Percentiles rank a stretch among this genome's conserved stretches.
Evolutionary conservation across 495 filamentous ascomycete species (phyloP).

Genomic region (Staphylotrichum longicolle): DNA sequence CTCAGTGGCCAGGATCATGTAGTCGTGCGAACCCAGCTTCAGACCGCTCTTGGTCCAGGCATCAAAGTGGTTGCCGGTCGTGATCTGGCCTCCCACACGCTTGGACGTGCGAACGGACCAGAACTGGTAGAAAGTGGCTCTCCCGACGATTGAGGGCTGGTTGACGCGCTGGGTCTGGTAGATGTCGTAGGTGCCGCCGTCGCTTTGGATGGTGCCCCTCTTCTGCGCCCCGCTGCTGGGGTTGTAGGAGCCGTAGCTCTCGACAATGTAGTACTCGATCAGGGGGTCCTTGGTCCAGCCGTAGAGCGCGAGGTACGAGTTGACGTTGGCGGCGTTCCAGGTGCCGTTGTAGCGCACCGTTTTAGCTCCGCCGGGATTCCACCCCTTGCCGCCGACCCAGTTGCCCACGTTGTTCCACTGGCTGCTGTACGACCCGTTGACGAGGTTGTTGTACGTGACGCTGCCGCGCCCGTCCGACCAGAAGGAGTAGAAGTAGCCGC

Average conservation of each 20-base stretch:
- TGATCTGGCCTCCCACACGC: slow-evolving; percentile 39
- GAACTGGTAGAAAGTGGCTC: slow-evolving; percentile 47
- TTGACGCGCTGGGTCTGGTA: slow-evolving; percentile 56
- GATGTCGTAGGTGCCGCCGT: slow-evolving; percentile 63
- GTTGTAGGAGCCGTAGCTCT: slow-evolving; percentile 58
- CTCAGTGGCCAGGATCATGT: slow-evolving; percentile 55
- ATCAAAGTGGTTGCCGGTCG: slow-evolving; percentile 52
- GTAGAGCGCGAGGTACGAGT: slow-evolving; percentile 43
- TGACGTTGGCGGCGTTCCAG: slow-evolving; percentile 31
- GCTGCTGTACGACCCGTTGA: slow-evolving; percentile 52
- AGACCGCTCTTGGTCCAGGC: slow-evolving; percentile 48
- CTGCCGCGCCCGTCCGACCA: slow-evolving; percentile 57
- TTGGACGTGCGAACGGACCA: slow-evolving; percentile 52
- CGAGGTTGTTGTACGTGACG: slow-evolving; percentile 56
- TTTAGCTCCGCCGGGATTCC: slow-evolving; percentile 46
- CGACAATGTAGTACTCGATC: slow-evolving; percentile 65
- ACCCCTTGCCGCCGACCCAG: slow-evolving; percentile 63
- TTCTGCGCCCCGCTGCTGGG: slow-evolving; percentile 41
- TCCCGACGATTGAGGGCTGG: slow-evolving; percentile 58
- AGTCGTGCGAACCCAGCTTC: slow-evolving; percentile 48
- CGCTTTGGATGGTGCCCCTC: slow-evolving; percentile 54
- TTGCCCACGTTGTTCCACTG: slow-evolving; percentile 54
- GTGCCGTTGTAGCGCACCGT: slow-evolving; percentile 32
- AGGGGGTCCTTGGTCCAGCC: slow-evolving; percentile 62
- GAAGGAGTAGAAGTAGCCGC: slow-evolving; percentile 59